Base-by-base conservation (phyloP, 2,329 filamentous ascomycete species). In the Diplocarpon rosae region DNA sequence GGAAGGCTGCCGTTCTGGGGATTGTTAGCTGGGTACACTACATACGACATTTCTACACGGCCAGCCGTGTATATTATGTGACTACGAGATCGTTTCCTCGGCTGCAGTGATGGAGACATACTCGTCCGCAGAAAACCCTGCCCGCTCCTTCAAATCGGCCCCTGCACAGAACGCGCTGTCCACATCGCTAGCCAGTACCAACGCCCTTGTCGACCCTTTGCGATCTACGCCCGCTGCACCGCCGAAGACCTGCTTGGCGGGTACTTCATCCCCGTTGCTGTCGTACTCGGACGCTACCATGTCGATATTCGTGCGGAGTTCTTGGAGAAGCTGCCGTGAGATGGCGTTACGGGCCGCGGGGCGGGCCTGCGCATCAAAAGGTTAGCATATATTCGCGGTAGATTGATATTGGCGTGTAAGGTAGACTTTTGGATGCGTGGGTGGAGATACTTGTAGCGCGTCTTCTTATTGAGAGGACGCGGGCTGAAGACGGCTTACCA, bases 141-240 rank as follows among this genome's bases (percentile, higher is more conserved):
- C 74, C 24, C 90, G 71, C 70, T 95, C 90, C 62, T 95, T 96
- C 58, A 98, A 66, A 62, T 98, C 92, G 3, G 92, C 92, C 31
- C 92, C 92, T 0, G 92, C 87, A 65, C 92, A 98, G 64, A 98
- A 98, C 57, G 80, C 83, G 17, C 77, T 72, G 56, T 95, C 86
- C n/a, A 86, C 75, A 33, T 86, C 85, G 59, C 85, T 93, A 10
- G 86, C 84, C 13, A 98, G 57, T 33, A 98, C 77, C 54, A 98
- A 63, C 2, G 85, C 90, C 52, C 92, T 71, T 13, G 89, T 95
- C 0, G 74, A 73, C 0, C 72, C 73, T 49, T 64, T 69, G 51
- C 69, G 54, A 46, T 69, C 66, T 3, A 62, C 56, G 0, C 66
- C 68, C 2, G 68, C 67, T 0, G 62, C 62, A 29, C 71, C 70